Conservation (phyloP, 257 asterid species). For the Solanum pennellii region DNA sequence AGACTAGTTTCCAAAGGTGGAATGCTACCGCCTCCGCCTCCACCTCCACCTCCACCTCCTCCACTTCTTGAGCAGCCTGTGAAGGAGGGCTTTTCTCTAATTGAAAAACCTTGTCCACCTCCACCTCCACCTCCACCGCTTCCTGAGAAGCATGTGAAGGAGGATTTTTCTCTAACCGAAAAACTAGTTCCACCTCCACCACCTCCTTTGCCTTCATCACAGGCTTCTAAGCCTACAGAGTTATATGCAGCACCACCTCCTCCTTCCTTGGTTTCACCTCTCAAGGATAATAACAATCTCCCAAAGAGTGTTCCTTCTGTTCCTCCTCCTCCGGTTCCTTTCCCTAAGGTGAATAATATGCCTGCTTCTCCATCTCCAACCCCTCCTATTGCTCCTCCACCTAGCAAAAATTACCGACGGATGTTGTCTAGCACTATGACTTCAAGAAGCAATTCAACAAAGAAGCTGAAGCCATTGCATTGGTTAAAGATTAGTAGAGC, state of each 20-base stretch:
- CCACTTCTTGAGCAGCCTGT: constrained; percentile 5
- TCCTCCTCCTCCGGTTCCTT: constrained; percentile 72
- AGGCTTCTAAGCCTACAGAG: neutral
- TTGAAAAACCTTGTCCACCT: constrained; percentile 5
- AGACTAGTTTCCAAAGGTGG: neutral
- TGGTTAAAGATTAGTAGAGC: constrained; percentile 82
- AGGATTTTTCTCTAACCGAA: neutral
- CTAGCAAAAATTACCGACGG: constrained; percentile 30
- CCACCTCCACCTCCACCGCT: constrained; percentile 4
- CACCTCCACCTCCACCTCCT: neutral
- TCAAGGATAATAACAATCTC: neutral
- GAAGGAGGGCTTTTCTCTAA: neutral
- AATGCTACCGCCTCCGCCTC: neutral
- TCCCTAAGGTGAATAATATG: constrained; percentile 3
- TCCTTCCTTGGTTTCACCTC: neutral
- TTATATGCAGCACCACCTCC: constrained; percentile 22
- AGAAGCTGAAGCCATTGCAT: constrained; percentile 61
- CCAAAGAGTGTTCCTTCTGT: constrained; percentile 27
- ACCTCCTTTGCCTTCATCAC: neutral
- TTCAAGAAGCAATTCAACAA: neutral
- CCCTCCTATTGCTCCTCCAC: constrained; percentile 24
- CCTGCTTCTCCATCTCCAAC: neutral
- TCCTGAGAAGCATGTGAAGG: constrained; percentile 4
- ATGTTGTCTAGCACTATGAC: constrained; percentile 12
- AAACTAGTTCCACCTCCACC: constrained; percentile 4